Evolutionary conservation across 345 rosid species (phyloP).

Genomic region (Citrus sinensis): DVS_A1.0 CM039163.1:5855001-5855500

Average conservation of each 20-base stretch:
- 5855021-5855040: too few species aligned
- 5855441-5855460: not conserved
- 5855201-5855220: not conserved
- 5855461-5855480: constrained; percentile 1
- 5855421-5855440: constrained; percentile 7
- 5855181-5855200: not conserved
- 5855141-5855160: too few species aligned
- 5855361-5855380: constrained; percentile 7
- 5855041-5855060: too few species aligned
- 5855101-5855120: too few species aligned
- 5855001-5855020: too few species aligned
- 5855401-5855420: constrained; percentile 14
- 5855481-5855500: constrained; percentile 80
- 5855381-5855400: constrained; percentile 19
- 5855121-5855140: too few species aligned
- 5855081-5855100: too few species aligned
- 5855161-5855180: too few species aligned
- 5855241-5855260: not conserved
- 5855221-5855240: not conserved
- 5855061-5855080: too few species aligned
- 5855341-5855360: constrained; percentile 10
- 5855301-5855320: not conserved
- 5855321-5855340: not conserved
- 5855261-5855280: not conserved
- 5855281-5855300: not conserved